Conservation (phyloP, 2,329 filamentous ascomycete genomes). For the Helminthosporium solani region DNA sequence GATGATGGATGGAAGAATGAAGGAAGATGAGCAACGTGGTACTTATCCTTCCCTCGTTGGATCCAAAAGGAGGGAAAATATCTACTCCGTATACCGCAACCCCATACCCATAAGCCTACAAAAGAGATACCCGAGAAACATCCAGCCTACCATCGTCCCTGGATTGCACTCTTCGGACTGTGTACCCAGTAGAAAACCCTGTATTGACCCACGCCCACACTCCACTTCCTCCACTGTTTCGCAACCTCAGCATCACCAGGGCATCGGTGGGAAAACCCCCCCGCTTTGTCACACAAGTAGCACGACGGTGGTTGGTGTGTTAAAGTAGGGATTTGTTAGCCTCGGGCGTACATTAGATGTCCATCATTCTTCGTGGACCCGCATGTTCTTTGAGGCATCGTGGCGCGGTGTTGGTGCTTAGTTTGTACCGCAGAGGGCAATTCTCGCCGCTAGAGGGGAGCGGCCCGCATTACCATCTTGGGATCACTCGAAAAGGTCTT, state of each 20-base stretch:
- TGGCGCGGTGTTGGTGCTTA: conserved; percentile 11
- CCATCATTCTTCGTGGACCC: conserved; percentile 9
- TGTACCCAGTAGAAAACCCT: conserved; percentile 17
- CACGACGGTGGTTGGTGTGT: conserved; percentile 26
- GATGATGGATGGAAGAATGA: neutral
- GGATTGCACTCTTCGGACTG: conserved; percentile 20
- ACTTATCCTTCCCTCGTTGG: conserved; percentile 27
- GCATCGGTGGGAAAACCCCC: conserved; percentile 28
- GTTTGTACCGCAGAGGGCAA: conserved; percentile 17
- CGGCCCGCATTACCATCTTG: conserved; percentile 1
- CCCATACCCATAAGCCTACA: conserved; percentile 2
- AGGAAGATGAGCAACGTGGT: conserved; percentile 11
- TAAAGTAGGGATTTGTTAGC: conserved; percentile 11
- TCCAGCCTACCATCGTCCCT: conserved; percentile 24
- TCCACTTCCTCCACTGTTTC: neutral
- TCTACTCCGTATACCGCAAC: conserved; percentile 6
- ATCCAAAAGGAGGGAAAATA: conserved; percentile 6
- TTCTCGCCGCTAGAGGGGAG: conserved; percentile 27
- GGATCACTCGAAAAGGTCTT: conserved; percentile 7
- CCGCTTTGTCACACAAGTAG: conserved; percentile 19
- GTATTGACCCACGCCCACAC: conserved; percentile 5
- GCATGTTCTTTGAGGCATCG: conserved; percentile 10
- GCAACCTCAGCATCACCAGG: conserved; percentile 3
- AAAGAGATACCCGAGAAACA: conserved; percentile 13
- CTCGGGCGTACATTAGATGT: conserved; percentile 14